Evolutionary conservation across 371 early-diverging fungal species (phyloP), one percentile per base, ranked within the genome.

Genomic region (Choanephora cucurbitarum): DNA sequence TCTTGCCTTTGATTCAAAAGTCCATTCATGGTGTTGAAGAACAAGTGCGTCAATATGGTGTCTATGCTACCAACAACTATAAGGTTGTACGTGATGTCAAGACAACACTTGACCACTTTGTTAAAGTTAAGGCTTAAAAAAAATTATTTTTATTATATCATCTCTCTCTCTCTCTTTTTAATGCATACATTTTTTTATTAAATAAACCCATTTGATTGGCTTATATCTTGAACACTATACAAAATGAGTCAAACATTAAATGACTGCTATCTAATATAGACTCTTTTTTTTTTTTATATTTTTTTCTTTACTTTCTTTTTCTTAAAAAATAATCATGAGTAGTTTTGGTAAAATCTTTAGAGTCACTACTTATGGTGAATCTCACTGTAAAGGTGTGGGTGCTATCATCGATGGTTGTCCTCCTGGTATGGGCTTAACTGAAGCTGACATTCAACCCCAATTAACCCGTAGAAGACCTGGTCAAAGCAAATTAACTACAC

Each of bases 281-380:
- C 13, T 11, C 2, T 49, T 24, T 49, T 58, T 56, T 34, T 46
- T 56, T 44, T 51, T 24, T 52, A 21, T 51, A 22, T 41, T 52
- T 49, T 47, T 39, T 34, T 67, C 24, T n/a, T 48, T 49, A 23
- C 19, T 43, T 43, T 24, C 43, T 64, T 52, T 37, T 39, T 39
- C 33, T 46, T 46, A 46, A 4, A 45, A 13, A 7, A 44, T 42
- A 15, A 11, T 39, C n/a, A 92, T 92, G 92, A 89, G 89, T 59
- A 84, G 88, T 18, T 92, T 91, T 75, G 92, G 92, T 55, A 82
- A 76, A 40, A 64, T 81, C 52, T 92, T 83, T 75, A 85, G 91
- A 58, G 92, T 96, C 31, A 94, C 95, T n/a, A 98, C 97, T 42
- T 97, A 89, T 73, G 97, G 98, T 60, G 98, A 98, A 81, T 95